Base-by-base conservation (phyloP, 1,284 basidiomycete species). In the Pseudozyma sp. region DNA sequence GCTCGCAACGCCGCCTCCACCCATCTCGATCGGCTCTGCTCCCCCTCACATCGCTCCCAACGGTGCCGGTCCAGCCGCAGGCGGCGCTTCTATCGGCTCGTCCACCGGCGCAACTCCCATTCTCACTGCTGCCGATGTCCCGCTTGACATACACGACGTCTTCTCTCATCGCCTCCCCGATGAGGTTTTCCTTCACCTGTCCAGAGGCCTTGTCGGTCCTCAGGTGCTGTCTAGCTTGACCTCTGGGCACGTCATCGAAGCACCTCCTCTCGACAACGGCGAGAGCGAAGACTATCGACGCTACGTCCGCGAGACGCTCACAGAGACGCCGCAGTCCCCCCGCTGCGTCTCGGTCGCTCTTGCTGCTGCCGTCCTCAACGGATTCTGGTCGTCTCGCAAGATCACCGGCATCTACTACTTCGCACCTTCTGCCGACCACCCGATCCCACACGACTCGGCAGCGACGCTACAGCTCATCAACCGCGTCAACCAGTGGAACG, bases 131-230 rank as follows among this genome's bases (percentile, higher is more conserved):
- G 90, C 91, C 29, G 96, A 98, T 78, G 90, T 99, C 39, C 96
- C 96, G 1, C 85, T 87, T 45, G 96, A 99, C 86, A 87, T 99
- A 40, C 92, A 97, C 83, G 94, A 97, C 54, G 92, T 99, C 73
- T 99, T 98, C 86, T 97, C 94, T 4, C 88, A 93, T 84, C 91
- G 94, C 39, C 88, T 99, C 16, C 96, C 97, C 0, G 96, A 99
- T 85, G 95, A 99, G 84, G 88, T 98, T 62, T 98, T 96, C 87
- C 96, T 92, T 85, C 96, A 97, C 84, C 89, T 99, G 63, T 97
- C 94, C 48, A 90, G 94, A 16, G 96, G 96, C 7, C 88, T 99
- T 30, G 86, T 98, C 61, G 90, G 91, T 11, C 92, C 94, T 0
- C 92, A 92, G 74, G 90, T 94, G 9, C 89, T 99, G 16, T 91